Evolutionary conservation across 495 filamentous ascomycete species (phyloP), one percentile per base, ranked within the genome.

Genomic region (Daldinia loculata): DNA sequence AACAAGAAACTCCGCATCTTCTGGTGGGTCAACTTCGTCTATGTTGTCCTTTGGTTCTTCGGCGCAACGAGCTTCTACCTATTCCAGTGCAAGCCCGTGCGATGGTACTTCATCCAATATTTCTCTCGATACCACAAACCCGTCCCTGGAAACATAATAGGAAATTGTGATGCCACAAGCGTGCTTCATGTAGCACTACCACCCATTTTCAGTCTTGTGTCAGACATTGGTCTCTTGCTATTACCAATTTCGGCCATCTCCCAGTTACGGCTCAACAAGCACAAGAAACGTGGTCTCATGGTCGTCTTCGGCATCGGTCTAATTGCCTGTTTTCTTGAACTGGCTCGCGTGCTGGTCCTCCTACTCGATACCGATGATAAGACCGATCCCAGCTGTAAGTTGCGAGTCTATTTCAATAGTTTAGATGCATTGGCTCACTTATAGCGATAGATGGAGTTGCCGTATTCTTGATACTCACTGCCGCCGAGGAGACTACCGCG

Each of bases 1-100:
- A 74, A 77, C 34, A 58, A 69, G 56, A 69, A 51, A 32, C 66
- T 79, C 4, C 64, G 69, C 3, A 58, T 79, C n/a, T 73, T 73
- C 59, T 79, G 75, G 77, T 79, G 76, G 77, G 43, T 53, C 12
- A 79, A 77, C 41, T 59, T 79, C 19, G 59, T 79, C 22, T 78
- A 78, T 41, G 65, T 75, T 27, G 36, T 77, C 19, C 70, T 79
- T 24, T 79, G 76, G 77, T 70, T 74, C 30, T 67, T 79, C 59
- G 72, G 72, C 8, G 38, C 65, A 12, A 78, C 76, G 2, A 43
- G 50, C 17, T 78, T 75, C 63, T 79, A 78, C 30, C 56, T 79
- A 2, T 78, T 78, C 26, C 76, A 79, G 30, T 79, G 77, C 38
- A 63, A 71, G 24, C 77, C 77, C 2, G 67, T 73, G 14, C 34